Conservation (phyloP, 345 rosid species). For the Eucalyptus marginata region DNA sequence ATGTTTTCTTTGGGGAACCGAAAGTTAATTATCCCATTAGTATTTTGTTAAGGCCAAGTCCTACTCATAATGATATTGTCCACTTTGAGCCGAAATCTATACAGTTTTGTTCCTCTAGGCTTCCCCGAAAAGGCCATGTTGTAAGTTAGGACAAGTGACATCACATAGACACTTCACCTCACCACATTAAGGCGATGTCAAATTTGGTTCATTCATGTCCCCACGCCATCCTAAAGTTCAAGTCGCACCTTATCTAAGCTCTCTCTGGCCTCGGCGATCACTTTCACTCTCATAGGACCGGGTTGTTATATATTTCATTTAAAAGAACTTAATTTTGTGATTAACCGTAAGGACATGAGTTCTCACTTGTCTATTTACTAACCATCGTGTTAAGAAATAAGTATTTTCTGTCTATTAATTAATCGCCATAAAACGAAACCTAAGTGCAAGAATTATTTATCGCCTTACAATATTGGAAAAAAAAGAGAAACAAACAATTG, state of each 20-base stretch:
- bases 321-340: background rate
- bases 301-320: fast-evolving
- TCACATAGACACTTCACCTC: no score
- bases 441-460: background rate
- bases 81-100: fast-evolving
- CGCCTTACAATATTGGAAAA: background rate
- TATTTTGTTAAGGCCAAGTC: background rate
- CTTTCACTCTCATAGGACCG: fast-evolving
- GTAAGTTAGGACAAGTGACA: fast-evolving
- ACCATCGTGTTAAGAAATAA: fast-evolving
- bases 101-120: fast-evolving
- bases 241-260: fast-evolving
- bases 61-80: no score
- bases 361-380: background rate
- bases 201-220: fast-evolving
- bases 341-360: background rate
- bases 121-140: fast-evolving
- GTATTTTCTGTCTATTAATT: background rate
- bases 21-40: background rate
- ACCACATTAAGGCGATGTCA: no score
- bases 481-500: background rate
- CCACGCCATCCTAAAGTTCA: fast-evolving
- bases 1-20: background rate
- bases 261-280: fast-evolving
- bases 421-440: background rate